phyloP scores from a whole-genome alignment of 179 eudicot species.

The Patellifolia procumbens region DNA sequence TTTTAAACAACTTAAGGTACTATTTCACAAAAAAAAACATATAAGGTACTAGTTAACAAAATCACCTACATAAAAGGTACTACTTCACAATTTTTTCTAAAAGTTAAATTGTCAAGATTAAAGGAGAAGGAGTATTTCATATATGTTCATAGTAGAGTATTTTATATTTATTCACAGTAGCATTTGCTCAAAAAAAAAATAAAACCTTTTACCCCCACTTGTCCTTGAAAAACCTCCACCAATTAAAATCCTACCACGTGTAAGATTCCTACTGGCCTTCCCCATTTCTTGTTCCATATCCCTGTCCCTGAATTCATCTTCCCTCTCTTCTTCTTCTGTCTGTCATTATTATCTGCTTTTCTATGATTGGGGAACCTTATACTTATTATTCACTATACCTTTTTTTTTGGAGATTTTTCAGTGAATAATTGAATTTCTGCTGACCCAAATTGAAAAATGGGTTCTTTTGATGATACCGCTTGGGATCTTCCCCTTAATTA shows the following conservation, averaged over 20 bases:
- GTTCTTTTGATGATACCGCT: conserved; percentile 47
- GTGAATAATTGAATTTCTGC: conserved; percentile 6
- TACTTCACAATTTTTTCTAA: too few species aligned
- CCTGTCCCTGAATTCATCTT: conserved; percentile 6
- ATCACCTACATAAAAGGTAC: too few species aligned
- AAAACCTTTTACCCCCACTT: not conserved
- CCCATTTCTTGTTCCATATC: not conserved
- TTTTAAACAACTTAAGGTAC: too few species aligned
- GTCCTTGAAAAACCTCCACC: conserved; percentile 8
- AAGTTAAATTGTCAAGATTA: too few species aligned
- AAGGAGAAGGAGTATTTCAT: too few species aligned
- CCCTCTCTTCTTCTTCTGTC: not conserved
- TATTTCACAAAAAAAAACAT: too few species aligned
- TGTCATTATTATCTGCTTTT: not conserved
- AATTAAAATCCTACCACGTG: conserved; percentile 25
- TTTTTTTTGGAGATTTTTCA: not conserved
- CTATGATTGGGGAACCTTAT: not conserved
- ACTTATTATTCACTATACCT: not conserved
- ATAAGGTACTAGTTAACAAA: too few species aligned
- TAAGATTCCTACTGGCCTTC: conserved; percentile 6
- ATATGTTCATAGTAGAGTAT: too few species aligned
- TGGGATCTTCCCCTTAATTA: conserved; percentile 59
- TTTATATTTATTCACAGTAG: too few species aligned
- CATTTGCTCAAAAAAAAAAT: too few species aligned
- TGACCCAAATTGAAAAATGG: conserved; percentile 33